Evolutionary conservation across 2,329 filamentous ascomycete genomes (phyloP), one percentile per base, ranked within the genome.

Genomic region (Chaetomiaceae sp.): DNA sequence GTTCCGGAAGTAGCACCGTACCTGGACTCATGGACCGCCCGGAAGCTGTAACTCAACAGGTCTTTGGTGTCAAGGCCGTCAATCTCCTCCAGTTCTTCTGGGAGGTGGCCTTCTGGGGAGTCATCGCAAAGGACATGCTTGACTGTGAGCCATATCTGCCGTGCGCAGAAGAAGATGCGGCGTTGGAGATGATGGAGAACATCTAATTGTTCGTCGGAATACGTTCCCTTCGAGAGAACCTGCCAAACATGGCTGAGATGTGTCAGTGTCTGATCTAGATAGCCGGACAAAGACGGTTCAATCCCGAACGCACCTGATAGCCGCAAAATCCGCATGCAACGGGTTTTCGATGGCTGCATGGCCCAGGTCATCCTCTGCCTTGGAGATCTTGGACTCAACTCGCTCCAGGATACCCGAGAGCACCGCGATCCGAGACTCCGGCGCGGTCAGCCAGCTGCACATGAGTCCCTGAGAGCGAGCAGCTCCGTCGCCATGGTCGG

Each of bases 1-100:
- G 1, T 2, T 12, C 6, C 3, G 5, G 15, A 39, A 12, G 7
- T n/a, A 14, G 19, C 56, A 45, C 56, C 48, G 6, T 58, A 90
- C 87, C 89, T 96, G 22, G 91, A 89, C 71, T 99, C 94, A 58
- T 96, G 92, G n/a, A 96, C 77, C 6, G 91, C 89, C 62, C 94
- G 83, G 80, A 96, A 99, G 58, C 91, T 96, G 68, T 94, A 99
- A 60, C 92, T 97, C 43, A 99, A 72, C 17, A 95, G 79, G 63
- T 95, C 90, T 66, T 96, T 97, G 0, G 90, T 91, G 47, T 88
- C 85, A 2, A 90, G 77, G 1, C 85, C 87, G 4, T 86, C 79
- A 15, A 82, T 73, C 31, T 87, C 85, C 49, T 88, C 82, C n/a
- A 89, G 69, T 23, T 92, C 88, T 47, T 91, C 84, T 0, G 85